Evolutionary conservation across 441 rosid species (phyloP).

Genomic region (Croton laevigatus): DNA sequence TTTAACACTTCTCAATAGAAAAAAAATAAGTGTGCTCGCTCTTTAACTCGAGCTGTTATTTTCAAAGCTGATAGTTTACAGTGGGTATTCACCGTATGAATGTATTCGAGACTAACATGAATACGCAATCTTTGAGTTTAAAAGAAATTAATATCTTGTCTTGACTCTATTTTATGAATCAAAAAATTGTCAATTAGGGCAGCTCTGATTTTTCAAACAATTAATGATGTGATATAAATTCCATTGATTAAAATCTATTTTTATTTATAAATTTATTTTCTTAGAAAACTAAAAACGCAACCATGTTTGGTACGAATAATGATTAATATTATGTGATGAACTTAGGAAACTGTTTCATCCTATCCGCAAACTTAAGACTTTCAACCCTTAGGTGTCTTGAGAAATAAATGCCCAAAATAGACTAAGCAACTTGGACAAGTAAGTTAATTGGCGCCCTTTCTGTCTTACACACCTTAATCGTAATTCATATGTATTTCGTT

Average conservation of each 20-base stretch:
- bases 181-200: not conserved
- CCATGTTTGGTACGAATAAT: not conserved
- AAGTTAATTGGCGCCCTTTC: not conserved
- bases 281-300: not conserved
- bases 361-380: not conserved
- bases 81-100: too few relatives aligned
- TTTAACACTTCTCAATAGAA: too few relatives aligned
- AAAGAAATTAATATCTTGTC: too few relatives aligned
- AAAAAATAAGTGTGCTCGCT: too few relatives aligned
- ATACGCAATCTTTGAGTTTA: too few relatives aligned
- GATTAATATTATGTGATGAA: not conserved
- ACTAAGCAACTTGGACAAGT: not conserved
- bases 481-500: too few relatives aligned
- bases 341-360: not conserved
- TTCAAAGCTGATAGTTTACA: too few relatives aligned
- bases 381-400: not conserved
- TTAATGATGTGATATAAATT: not conserved
- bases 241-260: slow-evolving; percentile 6
- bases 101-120: too few relatives aligned
- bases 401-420: not conserved
- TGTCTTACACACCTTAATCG: too few relatives aligned
- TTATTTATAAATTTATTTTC: too few relatives aligned
- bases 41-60: too few relatives aligned
- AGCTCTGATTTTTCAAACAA: not conserved
- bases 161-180: not conserved